Percentiles rank a stretch among this genome's conserved stretches.
Evolutionary conservation across 257 asterid genomes (phyloP).

Genomic region (Solanum pennellii): DNA sequence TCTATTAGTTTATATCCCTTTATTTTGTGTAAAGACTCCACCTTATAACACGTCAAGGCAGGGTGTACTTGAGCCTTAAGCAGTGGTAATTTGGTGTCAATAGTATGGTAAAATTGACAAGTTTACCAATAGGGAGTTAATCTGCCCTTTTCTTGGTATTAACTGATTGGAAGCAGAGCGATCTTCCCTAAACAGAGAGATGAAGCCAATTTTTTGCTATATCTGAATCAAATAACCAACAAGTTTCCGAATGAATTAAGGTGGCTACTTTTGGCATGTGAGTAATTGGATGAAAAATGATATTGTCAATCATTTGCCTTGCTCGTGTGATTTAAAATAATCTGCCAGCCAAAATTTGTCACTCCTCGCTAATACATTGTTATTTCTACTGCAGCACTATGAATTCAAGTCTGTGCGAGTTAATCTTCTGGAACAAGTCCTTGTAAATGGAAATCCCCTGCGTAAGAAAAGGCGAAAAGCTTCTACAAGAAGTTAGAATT

Average conservation of each 20-base stretch:
- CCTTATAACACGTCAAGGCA: too few species aligned
- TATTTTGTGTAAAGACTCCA: neutral
- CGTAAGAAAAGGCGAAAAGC: neutral
- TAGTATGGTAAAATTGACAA: neutral
- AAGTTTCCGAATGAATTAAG: too few species aligned
- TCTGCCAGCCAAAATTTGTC: neutral
- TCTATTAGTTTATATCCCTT: neutral
- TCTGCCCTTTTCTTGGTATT: neutral
- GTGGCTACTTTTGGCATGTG: too few species aligned
- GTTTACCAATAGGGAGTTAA: neutral
- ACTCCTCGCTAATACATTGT: too few species aligned
- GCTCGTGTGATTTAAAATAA: neutral
- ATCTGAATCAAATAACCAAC: neutral
- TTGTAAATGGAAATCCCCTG: neutral
- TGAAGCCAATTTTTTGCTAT: neutral
- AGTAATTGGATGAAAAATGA: too few species aligned
- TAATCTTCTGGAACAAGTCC: slow-evolving; percentile 25
- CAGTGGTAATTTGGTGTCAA: neutral
- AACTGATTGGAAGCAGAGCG: neutral
- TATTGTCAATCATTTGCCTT: neutral
- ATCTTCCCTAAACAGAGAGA: too few species aligned
- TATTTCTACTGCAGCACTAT: slow-evolving; percentile 27
- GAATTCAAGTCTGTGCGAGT: slow-evolving; percentile 68
- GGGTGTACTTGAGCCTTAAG: neutral
- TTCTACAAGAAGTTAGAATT: too few species aligned